Percentiles rank a stretch among this genome's conserved stretches.
Conservation (phyloP, 805 yeast species). For the Wickerhamiella kazuoi region DNA sequence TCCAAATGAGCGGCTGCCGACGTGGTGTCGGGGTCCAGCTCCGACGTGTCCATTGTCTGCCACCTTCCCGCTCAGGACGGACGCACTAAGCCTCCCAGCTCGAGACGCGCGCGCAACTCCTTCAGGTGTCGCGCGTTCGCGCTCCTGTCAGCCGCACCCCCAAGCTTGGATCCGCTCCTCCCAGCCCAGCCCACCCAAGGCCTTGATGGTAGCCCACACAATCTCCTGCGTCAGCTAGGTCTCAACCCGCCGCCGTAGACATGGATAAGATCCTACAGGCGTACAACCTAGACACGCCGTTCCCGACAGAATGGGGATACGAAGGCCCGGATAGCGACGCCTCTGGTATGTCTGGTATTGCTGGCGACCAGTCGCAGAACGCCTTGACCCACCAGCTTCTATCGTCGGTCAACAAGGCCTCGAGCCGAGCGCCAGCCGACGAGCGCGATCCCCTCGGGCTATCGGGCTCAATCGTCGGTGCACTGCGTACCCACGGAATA, state of each 20-base stretch:
- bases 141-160: too few relatives aligned
- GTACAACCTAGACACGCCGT: conserved; percentile 12
- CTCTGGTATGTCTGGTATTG: neutral
- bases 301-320: conserved; percentile 12
- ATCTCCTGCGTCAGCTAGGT: neutral
- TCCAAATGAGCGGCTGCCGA: too few relatives aligned
- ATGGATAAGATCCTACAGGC: conserved; percentile 8
- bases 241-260: neutral
- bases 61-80: too few relatives aligned
- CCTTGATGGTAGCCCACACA: too few relatives aligned
- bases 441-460: conserved; percentile 43
- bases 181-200: too few relatives aligned
- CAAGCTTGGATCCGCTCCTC: too few relatives aligned
- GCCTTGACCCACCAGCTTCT: conserved; percentile 17
- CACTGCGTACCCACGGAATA: conserved; percentile 25
- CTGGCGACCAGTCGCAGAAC: conserved; percentile 8
- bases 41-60: too few relatives aligned
- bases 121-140: too few relatives aligned
- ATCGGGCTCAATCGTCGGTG: conserved; percentile 28
- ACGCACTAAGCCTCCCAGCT: too few relatives aligned
- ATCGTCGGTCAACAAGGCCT: conserved; percentile 3
- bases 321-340: neutral
- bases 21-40: too few relatives aligned
- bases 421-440: conserved; percentile 13
- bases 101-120: too few relatives aligned